Base-by-base conservation (phyloP, 202 grass and related monocot genomes). In the Alloteropsis angusta region DNA sequence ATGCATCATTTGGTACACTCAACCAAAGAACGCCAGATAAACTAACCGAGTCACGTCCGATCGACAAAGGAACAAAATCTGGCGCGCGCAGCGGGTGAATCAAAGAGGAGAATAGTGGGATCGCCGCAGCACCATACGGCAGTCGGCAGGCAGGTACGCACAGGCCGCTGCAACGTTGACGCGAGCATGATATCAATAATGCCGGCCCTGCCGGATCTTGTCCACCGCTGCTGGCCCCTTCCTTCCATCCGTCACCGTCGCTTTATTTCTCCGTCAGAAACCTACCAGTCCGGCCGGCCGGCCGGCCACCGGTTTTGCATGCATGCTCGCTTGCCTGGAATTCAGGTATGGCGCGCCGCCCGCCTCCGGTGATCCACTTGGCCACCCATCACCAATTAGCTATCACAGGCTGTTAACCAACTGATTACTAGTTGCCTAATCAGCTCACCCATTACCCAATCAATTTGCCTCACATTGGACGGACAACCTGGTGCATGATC, bases 181-280 rank as follows among this genome's bases (percentile, higher is more conserved):
- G n/a, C n/a, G 30, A 50, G 59, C 75, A 65, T 0, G 25, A 63
- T 21, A 46, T 46, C 74, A 62, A 77, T 65, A 77, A 65, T 65
- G 59, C 44, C 75, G 59, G 44, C 0, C 44, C 44, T 65, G 75
- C 59, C 75, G 30, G 75, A 77, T 77, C 75, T 77, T 77, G 75
- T 77, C 44, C 44, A 38, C 75, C 59, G 59, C 44, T 22, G 59
- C 44, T 22, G 42, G 28, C 32, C 59, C n/a, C n/a, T n/a, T n/a
- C n/a, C 35, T 10, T 7, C 28, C 10, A 1, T 13, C 39, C 26
- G 19, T 37, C 53, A 25, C 36, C 71, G 25, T 75, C 21, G 19
- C 72, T 75, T 59, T 75, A 36, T 18, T 52, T 23, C 13, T 2
- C 6, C 9, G 21, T 36, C 59, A 48, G 45, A 4, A 65, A 38